Percentiles rank a stretch among this genome's conserved stretches.
Conservation (phyloP, 805 yeast genomes). For the Candida quercuum region DNA sequence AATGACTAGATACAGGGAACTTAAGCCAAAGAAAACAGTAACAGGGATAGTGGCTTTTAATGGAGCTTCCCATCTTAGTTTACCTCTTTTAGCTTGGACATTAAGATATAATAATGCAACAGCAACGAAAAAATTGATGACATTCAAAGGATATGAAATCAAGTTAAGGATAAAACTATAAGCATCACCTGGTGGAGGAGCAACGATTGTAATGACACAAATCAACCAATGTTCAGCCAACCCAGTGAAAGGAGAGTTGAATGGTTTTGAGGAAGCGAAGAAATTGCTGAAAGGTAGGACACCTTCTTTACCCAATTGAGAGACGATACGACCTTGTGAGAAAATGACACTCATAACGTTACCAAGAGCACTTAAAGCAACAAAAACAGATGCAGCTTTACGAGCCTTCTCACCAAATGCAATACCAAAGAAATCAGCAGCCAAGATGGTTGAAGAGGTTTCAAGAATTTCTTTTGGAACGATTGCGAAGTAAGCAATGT, state of each 20-base stretch:
- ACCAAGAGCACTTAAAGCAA: slow-evolving; percentile 77
- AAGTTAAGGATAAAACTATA: slow-evolving; percentile 75
- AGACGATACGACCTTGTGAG: slow-evolving; percentile 77
- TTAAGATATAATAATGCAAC: slow-evolving; percentile 57
- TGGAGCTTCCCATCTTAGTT: slow-evolving; percentile 63
- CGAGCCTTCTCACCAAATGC: slow-evolving; percentile 68
- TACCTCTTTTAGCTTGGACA: slow-evolving; percentile 45
- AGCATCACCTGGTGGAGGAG: slow-evolving; percentile 86
- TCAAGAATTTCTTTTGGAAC: slow-evolving; percentile 62
- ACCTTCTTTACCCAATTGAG: slow-evolving; percentile 80
- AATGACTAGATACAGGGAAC: slow-evolving; percentile 61
- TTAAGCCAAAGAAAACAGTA: slow-evolving; percentile 54
- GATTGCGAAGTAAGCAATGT: slow-evolving; percentile 78
- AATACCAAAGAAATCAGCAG: slow-evolving; percentile 67
- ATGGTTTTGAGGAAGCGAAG: slow-evolving; percentile 68
- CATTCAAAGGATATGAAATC: slow-evolving; percentile 76
- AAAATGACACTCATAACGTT: slow-evolving; percentile 77
- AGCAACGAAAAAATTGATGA: slow-evolving; percentile 63
- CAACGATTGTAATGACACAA: slow-evolving; percentile 66
- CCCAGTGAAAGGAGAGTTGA: slow-evolving; percentile 69
- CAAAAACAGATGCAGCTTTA: slow-evolving; percentile 71
- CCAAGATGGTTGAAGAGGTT: slow-evolving; percentile 62
- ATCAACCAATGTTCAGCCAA: slow-evolving; percentile 72
- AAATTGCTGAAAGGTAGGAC: slow-evolving; percentile 67
- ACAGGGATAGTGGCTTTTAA: slow-evolving; percentile 62